phyloP scores from a whole-genome alignment of 108 stramenopile species.

The Conticribra guillardii region DNA sequence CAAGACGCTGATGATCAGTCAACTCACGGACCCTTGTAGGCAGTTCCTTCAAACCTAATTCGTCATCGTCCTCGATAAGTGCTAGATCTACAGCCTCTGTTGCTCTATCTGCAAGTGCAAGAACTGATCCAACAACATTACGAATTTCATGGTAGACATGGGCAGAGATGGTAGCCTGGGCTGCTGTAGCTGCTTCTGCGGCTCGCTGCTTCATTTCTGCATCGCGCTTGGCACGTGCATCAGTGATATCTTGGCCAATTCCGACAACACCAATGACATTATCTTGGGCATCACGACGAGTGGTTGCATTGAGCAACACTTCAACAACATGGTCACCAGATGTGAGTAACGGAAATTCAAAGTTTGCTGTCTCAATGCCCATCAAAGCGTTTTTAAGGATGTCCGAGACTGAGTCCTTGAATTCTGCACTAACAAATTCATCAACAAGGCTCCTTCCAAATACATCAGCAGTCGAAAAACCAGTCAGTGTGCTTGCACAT shows the following conservation, averaged over 20 bases:
- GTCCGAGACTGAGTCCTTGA: constrained; percentile 32
- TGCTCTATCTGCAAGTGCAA: constrained; percentile 50
- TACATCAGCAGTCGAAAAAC: constrained; percentile 38
- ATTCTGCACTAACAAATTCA: constrained; percentile 45
- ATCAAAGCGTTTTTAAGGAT: constrained; percentile 44
- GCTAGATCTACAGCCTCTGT: constrained; percentile 48
- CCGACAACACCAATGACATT: constrained; percentile 54
- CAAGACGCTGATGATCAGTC: constrained; percentile 50
- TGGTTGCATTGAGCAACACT: constrained; percentile 77
- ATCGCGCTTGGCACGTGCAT: constrained; percentile 50
- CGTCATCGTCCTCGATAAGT: constrained; percentile 44
- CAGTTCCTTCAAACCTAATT: constrained; percentile 24
- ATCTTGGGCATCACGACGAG: constrained; percentile 68
- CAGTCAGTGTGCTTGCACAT: constrained; percentile 40
- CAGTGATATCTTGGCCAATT: constrained; percentile 52
- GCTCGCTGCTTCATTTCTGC: constrained; percentile 47
- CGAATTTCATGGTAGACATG: constrained; percentile 58
- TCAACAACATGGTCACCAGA: constrained; percentile 42
- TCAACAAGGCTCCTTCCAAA: constrained; percentile 41
- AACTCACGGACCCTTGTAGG: constrained; percentile 41
- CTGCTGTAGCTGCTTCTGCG: constrained; percentile 49
- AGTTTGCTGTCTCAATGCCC: constrained; percentile 52
- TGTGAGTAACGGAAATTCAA: constrained; percentile 41
- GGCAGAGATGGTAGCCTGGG: constrained; percentile 47
- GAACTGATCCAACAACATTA: constrained; percentile 47